Evolutionary conservation across 257 asterid species (phyloP), one percentile per base, ranked within the genome.

Genomic region (Marsdenia floribunda): DNA sequence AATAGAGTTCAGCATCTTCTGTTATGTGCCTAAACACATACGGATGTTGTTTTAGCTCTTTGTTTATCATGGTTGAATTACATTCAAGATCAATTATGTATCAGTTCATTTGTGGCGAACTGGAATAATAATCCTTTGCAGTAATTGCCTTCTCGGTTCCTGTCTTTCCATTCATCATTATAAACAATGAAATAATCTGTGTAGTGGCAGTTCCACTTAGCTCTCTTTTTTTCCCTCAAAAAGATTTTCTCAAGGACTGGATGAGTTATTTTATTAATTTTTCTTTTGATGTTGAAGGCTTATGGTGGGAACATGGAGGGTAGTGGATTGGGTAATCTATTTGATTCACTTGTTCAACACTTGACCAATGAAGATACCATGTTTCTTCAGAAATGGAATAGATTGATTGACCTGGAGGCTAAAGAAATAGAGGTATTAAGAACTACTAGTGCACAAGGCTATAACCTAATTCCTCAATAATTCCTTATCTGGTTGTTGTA

Each of bases 321-420:
- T 76, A 94, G 99, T 71, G 96, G 99, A 76, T 80, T 94, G 70
- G 89, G 96, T 59, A 86, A 84, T 74, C 59, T 89, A 75, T 92
- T 89, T 77, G 93, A 90, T 81, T 88, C 96, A 53, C 90, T 92
- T 76, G 90, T 89, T 79, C 83, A 89, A 76, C 99, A 94, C 85
- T 85, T 94, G 81, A 87, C 90, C 58, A 74, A 76, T 66, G 83
- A 75, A 24, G 98, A 94, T 73, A 74, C 86, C 66, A 76, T 9
- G 79, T 94, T 94, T 82, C 97, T 94, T 81, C 87, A 80, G 75
- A 89, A 86, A 75, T 94, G 99, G 99, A 96, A 92, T 86, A 85
- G 88, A 75, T 82, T 94, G 82, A 82, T 94, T 78, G 99, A 94
- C 87, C 86, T 94, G 84, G 99, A 94, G 86, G 91, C 97, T 72